phyloP scores from a whole-genome alignment of 352 stramenopile species.

The Globisporangium spinosum region DNA sequence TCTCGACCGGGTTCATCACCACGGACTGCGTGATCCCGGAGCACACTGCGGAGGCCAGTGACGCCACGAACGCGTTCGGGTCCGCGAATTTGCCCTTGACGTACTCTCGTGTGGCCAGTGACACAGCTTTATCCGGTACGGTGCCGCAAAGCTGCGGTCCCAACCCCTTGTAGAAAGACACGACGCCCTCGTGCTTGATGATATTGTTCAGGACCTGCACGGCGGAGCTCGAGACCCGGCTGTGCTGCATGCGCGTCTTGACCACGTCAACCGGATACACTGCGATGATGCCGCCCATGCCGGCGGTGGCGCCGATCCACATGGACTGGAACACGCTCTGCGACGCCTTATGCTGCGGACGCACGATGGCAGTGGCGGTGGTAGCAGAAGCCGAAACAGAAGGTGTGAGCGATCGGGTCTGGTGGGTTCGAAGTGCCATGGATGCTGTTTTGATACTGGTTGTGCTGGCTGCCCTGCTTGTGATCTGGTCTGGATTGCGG shows the following conservation, averaged over 20 bases:
- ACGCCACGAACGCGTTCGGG: slow-evolving; percentile 69
- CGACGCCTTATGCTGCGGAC: slow-evolving; percentile 25
- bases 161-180: slow-evolving; percentile 79
- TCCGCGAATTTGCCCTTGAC: slow-evolving; percentile 75
- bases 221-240: slow-evolving; percentile 48
- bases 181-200: slow-evolving; percentile 53
- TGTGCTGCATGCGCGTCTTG: slow-evolving; percentile 86
- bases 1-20: slow-evolving; percentile 83
- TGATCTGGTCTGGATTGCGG: not conserved
- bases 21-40: slow-evolving; percentile 72
- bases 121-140: slow-evolving; percentile 79
- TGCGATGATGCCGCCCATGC: slow-evolving; percentile 77
- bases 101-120: slow-evolving; percentile 72
- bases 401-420: slow-evolving; percentile 14
- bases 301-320: slow-evolving; percentile 74
- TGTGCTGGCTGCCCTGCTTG: not conserved
- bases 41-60: slow-evolving; percentile 57
- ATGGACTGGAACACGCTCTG: slow-evolving; percentile 73
- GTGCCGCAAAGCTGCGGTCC: slow-evolving; percentile 68
- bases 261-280: slow-evolving; percentile 83
- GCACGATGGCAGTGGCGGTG: slow-evolving; percentile 9
- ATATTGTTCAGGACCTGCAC: slow-evolving; percentile 55
- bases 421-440: slow-evolving; percentile 12
- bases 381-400: slow-evolving; percentile 4
- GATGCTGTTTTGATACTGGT: not conserved